Base-by-base conservation (phyloP, 1,284 basidiomycete species). In the Hemileia vastatrix region DNA sequence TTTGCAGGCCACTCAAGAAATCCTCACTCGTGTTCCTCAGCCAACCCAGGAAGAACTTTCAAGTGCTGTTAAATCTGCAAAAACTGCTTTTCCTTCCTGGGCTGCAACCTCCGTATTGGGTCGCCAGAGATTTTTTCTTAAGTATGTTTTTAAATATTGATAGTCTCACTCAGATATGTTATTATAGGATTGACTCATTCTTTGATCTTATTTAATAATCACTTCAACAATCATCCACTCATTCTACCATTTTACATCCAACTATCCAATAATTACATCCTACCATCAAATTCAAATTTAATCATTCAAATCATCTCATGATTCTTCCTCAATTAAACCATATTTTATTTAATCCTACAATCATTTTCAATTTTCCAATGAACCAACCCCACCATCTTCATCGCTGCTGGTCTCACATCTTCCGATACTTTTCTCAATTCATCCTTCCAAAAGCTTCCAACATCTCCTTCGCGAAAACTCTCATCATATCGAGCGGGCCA, bases 1-100 rank as follows among this genome's bases (percentile, higher is more conserved):
- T 47, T 6, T 9, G 23, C 59, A 90, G 88, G 86, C 89, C 2
- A 90, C 91, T 0, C 92, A 95, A 80, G 86, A 88, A 0, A 71
- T 96, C 23, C 82, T 98, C 67, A 88, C 88, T 43, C 83, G 83
- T 24, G 92, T 95, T 1, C 94, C 94, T 18, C 87, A 96, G 77
- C 90, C 92, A 0, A 90, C 90, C 0, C 76, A 79, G 40, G 73
- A 80, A 32, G 92, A 96, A 77, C 94, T 97, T 74, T 82, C 86
- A 43, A 82, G 83, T 62, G 92, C 93, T n/a, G 86, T 90, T 4
- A 82, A 85, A 65, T 84, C 87, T 54, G 92, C 93, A 15, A 83
- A 86, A n/a, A 80, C 86, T 63, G 93, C 93, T 1, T 95, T 84
- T 81, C 86, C 90, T 73, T 82, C 85, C 2, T 98, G 94, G 94